A percentile compares a stretch with the other conserved stretches of the same genome.
These are phyloP conservation scores for Suhomyces faveliae DNA, from an alignment of 805 yeast species.

Conservation along the genomic window DNA sequence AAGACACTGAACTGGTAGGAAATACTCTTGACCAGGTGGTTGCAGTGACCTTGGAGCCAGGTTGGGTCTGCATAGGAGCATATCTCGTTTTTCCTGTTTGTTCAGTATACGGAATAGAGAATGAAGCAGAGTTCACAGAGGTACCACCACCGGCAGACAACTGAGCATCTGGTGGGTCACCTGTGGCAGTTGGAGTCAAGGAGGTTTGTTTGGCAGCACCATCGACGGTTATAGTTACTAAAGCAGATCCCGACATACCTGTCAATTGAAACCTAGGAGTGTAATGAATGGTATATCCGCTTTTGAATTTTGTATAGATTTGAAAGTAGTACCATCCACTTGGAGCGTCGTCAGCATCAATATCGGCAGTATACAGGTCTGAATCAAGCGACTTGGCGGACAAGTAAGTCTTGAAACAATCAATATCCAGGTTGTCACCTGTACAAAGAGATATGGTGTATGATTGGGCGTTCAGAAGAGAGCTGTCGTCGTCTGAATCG, in stretches of 20 bases:
- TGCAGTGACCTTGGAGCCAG: conserved; percentile 66
- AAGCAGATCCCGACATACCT: conserved; percentile 71
- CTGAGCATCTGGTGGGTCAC: conserved; percentile 42
- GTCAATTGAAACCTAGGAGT: conserved; percentile 60
- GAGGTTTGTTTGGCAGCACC: conserved; percentile 5
- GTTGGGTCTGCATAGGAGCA: conserved; percentile 95
- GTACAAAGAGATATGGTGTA: conserved; percentile 63
- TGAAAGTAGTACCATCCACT: conserved; percentile 76
- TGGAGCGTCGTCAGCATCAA: conserved; percentile 48
- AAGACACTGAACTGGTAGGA: conserved; percentile 63
- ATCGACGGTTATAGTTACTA: conserved; percentile 6
- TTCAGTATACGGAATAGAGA: conserved; percentile 64
- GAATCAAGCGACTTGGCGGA: conserved; percentile 14
- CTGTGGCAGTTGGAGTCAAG: conserved; percentile 33
- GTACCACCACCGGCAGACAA: conserved; percentile 16
- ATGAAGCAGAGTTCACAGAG: conserved; percentile 43
- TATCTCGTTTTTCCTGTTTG: conserved; percentile 79
- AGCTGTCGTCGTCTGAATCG: conserved; percentile 51
- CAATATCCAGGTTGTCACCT: conserved; percentile 56
- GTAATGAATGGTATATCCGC: conserved; percentile 57
- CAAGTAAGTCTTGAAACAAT: conserved; percentile 36
- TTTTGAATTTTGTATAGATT: conserved; percentile 46
- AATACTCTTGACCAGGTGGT: conserved; percentile 63
- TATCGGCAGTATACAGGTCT: conserved; percentile 39
- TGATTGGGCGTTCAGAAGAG: conserved; percentile 39